phyloP scores from a whole-genome alignment of 2,329 filamentous ascomycete genomes.

The Botrytis pseudocinerea region DNA sequence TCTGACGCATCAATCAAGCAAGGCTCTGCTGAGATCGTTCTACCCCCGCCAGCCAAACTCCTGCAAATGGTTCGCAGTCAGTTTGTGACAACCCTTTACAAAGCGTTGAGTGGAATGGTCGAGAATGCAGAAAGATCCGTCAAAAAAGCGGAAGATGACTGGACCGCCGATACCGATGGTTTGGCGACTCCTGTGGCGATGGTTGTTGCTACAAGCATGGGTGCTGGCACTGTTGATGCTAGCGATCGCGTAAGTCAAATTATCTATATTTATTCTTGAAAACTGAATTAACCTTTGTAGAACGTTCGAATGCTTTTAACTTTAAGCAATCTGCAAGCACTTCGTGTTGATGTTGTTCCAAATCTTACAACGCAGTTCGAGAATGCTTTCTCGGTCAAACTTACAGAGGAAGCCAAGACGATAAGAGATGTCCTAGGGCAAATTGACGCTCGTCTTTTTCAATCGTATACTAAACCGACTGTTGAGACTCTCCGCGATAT shows the following conservation, averaged over 20 bases:
- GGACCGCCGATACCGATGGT: constrained; percentile 40
- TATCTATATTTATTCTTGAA: not conserved
- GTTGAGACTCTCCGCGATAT: constrained; percentile 67
- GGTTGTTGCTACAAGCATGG: constrained; percentile 44
- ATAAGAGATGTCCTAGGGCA: constrained; percentile 88
- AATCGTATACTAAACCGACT: constrained; percentile 82
- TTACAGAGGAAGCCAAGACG: constrained; percentile 90
- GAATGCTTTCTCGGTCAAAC: constrained; percentile 86
- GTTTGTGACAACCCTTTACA: constrained; percentile 92
- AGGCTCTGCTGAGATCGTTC: constrained; percentile 73
- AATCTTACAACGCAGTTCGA: constrained; percentile 91
- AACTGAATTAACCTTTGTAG: constrained; percentile 49
- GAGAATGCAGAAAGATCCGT: constrained; percentile 85
- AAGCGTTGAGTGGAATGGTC: constrained; percentile 91
- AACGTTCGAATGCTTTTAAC: constrained; percentile 93
- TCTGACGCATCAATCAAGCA: constrained; percentile 70
- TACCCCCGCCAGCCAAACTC: constrained; percentile 81
- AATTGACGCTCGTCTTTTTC: constrained; percentile 88
- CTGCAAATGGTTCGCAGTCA: constrained; percentile 88
- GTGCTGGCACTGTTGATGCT: constrained; percentile 53
- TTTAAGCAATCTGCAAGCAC: constrained; percentile 83
- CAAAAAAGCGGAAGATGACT: constrained; percentile 52
- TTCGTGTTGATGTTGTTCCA: constrained; percentile 80
- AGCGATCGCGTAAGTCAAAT: constrained; percentile 50
- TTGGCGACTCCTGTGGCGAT: constrained; percentile 39